phyloP scores from a whole-genome alignment of 2,329 filamentous ascomycete species.

The Stachybotrys chartarum region DNA sequence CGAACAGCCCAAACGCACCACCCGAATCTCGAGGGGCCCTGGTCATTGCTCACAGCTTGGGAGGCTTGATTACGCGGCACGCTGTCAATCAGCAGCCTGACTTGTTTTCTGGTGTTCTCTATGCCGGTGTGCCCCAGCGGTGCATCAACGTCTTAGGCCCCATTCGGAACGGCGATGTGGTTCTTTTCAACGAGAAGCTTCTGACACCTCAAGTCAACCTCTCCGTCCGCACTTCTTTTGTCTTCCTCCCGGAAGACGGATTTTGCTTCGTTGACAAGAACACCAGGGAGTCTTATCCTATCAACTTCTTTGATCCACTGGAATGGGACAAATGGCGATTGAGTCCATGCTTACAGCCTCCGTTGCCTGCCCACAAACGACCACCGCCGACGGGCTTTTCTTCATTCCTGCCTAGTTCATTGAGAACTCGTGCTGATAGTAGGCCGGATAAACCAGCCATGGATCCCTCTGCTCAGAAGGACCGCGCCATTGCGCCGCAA shows the following conservation, averaged over 20 bases:
- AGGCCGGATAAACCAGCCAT: conserved; percentile 24
- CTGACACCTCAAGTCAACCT: conserved; percentile 93
- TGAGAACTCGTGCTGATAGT: conserved; percentile 38
- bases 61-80: conserved; percentile 81
- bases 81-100: conserved; percentile 80
- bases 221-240: conserved; percentile 78
- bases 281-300: conserved; percentile 70
- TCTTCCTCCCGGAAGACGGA: conserved; percentile 78
- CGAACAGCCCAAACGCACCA: conserved; percentile 54
- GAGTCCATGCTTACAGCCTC: conserved; percentile 67
- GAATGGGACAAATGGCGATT: conserved; percentile 74
- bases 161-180: conserved; percentile 84
- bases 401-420: conserved; percentile 36
- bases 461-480: conserved; percentile 23
- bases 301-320: conserved; percentile 77
- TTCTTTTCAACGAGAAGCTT: conserved; percentile 81
- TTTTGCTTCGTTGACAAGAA: conserved; percentile 80
- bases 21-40: conserved; percentile 58
- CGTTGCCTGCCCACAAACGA: conserved; percentile 50
- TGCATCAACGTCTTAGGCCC: conserved; percentile 91
- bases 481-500: conserved; percentile 19
- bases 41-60: conserved; percentile 81
- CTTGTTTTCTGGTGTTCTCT: conserved; percentile 79
- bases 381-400: conserved; percentile 35
- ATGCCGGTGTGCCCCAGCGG: conserved; percentile 75